Base-by-base conservation (phyloP, 768 basidiomycete species). In the Hemileccinum impolitum region DNA sequence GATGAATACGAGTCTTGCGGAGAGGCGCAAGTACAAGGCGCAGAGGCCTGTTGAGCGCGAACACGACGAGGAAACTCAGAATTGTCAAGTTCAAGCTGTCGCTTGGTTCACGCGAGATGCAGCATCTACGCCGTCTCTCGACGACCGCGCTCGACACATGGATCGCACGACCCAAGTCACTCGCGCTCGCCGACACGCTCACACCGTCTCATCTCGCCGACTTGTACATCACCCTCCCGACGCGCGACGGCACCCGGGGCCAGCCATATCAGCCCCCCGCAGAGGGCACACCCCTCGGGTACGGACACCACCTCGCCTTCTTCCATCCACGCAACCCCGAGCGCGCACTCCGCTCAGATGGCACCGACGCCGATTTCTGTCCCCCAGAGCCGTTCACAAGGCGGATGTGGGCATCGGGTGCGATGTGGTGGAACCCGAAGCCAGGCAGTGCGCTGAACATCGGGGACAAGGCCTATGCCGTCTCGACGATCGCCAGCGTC, bases 391-490 rank as follows among this genome's bases (percentile, higher is more conserved):
- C 87, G 3, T 89, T 87, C 67, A 78, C 80, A 23, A 75, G 82
- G 48, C 72, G 87, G n/a, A 90, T 90, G 88, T 90, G 87, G 87
- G 86, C 85, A 3, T 77, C 84, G 18, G 88, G 87, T 3, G 75
- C 68, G 57, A 81, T 90, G 62, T 70, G 66, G 23, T 90, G 85
- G 85, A 74, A 81, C 56, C 26, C 39, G 54, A 66, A 40, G 46
- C 36, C 39, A 10, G 48, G 61, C 26, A 63, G 67, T 31, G 75
- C 77, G 1, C 63, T 90, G 51, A 55, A 73, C 37, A 71, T 84
- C 28, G 87, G 86, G 11, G 70, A 75, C 39, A 72, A 59, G 39
- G 81, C 80, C 0, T 70, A 42, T 3, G 79, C 81, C 13, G 66
- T 63, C 13, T 74, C 78, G 48, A 75, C 66, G 25, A 72, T 88